Evolutionary conservation across 1,284 basidiomycete genomes (phyloP).

Genomic region (Puccinia triticina): DNA sequence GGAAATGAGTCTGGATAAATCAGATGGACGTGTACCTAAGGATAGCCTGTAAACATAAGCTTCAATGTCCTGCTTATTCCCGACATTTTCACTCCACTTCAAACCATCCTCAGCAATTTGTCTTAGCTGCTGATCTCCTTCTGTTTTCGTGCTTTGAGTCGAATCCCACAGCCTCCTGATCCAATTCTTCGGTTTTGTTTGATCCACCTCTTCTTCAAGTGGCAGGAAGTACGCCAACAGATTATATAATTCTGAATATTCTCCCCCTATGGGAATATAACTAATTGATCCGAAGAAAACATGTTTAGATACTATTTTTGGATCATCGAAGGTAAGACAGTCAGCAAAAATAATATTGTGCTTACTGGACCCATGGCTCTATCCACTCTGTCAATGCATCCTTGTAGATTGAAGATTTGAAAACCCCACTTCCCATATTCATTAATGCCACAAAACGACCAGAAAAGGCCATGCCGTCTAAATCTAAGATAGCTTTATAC

Average conservation of each 20-base stretch:
- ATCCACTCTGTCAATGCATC: slow-evolving; percentile 50
- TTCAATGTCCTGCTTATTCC: slow-evolving; percentile 51
- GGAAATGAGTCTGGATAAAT: neutral
- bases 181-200: slow-evolving; percentile 7
- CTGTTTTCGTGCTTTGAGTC: neutral
- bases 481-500: slow-evolving; percentile 50
- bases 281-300: neutral
- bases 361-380: slow-evolving; percentile 51
- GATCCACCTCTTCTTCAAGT: slow-evolving; percentile 1
- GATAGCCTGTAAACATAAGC: slow-evolving; percentile 48
- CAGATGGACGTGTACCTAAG: slow-evolving; percentile 26
- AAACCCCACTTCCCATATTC: slow-evolving; percentile 50
- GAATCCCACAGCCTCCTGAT: neutral
- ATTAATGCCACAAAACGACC: slow-evolving; percentile 50
- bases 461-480: slow-evolving; percentile 51
- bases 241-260: slow-evolving; percentile 50
- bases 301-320: neutral
- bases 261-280: slow-evolving; percentile 46
- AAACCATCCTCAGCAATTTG: slow-evolving; percentile 40
- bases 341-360: neutral
- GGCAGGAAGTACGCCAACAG: slow-evolving; percentile 48
- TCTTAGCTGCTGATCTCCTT: slow-evolving; percentile 28
- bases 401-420: slow-evolving; percentile 46
- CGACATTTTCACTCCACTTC: slow-evolving; percentile 44
- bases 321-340: neutral